Evolutionary conservation across 1,284 basidiomycete species (phyloP), one percentile per base, ranked within the genome.

Genomic region (Sporisorium exsertum): DNA sequence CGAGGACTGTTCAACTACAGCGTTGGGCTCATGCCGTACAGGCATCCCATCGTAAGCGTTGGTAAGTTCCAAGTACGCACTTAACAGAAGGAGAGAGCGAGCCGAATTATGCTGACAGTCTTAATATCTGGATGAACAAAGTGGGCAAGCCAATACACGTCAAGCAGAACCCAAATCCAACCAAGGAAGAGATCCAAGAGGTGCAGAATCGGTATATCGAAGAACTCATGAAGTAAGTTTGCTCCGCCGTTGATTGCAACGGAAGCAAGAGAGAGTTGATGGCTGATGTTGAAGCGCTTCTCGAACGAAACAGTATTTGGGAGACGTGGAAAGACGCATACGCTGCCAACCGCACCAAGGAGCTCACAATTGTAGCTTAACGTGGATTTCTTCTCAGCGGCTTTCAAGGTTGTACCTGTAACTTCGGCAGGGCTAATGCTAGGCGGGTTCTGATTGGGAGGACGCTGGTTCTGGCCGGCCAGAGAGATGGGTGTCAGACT

Each of bases 31-130:
- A 91, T 97, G 91, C 96, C 96, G 0, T 98, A 97, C 86, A 90
- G 96, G 57, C 91, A 94, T 84, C 92, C 92, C 37, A 98, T 99
- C 69, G 93, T 97, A 27, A 92, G 93, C 71, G 97, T 98, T 78
- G 91, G 81, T 82, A 71, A 60, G 81, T 80, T 45, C 20, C 43
- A 12, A 5, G 3, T 13, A 3, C 20, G 27, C 10, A 9, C n/a
- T 20, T 8, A 7, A 50, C 5, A n/a, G 27, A 29, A 49, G 49
- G 20, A 20, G 29, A 27, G 47, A 43, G 40, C 6, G 2, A 18
- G 3, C n/a, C n/a, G n/a, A n/a, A n/a, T n/a, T n/a, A 12, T 50
- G 47, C 27, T 49, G 27, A 29, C 16, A 6, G 15, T 32, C 7
- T 50, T 32, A n/a, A n/a, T n/a, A 10, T 15, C 40, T 22, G 16